Conservation (phyloP, 805 yeast genomes). For the Sporopachydermia quercuum region DNA sequence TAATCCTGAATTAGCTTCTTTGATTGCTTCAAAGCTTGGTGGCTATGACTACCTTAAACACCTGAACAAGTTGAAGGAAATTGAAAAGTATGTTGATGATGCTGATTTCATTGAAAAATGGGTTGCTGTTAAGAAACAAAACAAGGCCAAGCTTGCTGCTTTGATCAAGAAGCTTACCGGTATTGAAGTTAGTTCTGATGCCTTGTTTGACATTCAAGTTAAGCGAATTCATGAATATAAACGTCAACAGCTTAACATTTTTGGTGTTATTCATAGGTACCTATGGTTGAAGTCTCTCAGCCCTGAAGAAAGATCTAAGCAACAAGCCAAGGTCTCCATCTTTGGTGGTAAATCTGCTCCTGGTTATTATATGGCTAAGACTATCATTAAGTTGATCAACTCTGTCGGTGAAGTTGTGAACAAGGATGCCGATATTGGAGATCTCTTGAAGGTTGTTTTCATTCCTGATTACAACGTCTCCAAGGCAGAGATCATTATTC, state of each 20-base stretch:
- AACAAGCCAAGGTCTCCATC: constrained; percentile 61
- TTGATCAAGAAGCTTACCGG: constrained; percentile 52
- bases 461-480: constrained; percentile 90
- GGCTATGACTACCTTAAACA: constrained; percentile 56
- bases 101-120: constrained; percentile 51
- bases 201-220: constrained; percentile 81
- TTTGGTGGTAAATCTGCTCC: constrained; percentile 97
- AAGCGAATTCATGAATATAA: constrained; percentile 93
- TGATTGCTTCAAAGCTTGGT: constrained; percentile 59
- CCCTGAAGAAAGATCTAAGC: constrained; percentile 42
- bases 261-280: constrained; percentile 79
- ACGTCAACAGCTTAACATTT: constrained; percentile 86
- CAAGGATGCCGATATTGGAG: constrained; percentile 58
- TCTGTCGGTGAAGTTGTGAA: constrained; percentile 71
- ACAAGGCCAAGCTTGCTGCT: constrained; percentile 52
- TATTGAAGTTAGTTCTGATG: constrained; percentile 53
- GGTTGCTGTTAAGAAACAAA: constrained; percentile 54
- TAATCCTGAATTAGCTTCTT: constrained; percentile 62
- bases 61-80: constrained; percentile 47
- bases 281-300: constrained; percentile 57
- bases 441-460: constrained; percentile 71
- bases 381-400: constrained; percentile 74
- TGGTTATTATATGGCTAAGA: constrained; percentile 92
- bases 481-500: constrained; percentile 81
- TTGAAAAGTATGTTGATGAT: constrained; percentile 57